Evolutionary conservation across 169 alveolate genomes (phyloP), one percentile per base, ranked within the genome.

Genomic region (Cryptosporidium meleagridis): DNA sequence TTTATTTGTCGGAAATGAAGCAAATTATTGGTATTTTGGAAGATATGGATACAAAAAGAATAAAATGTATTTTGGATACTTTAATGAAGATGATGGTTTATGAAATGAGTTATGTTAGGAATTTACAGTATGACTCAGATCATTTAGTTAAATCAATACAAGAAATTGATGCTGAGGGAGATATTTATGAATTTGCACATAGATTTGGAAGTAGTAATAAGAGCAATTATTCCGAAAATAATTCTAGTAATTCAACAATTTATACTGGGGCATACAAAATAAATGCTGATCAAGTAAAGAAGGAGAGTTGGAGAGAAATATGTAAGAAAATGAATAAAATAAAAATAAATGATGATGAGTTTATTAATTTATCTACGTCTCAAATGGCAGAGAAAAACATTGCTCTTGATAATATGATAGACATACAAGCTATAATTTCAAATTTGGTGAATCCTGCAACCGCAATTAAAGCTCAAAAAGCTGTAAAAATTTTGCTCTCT

Each of bases 391-490:
- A 80, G 39, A 80, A 65, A 44, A 65, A 80, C 62, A 59, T 80
- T 9, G 37, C 68, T 21, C 52, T 73, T 12, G 86, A 73, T 35
- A 73, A 73, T 58, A 73, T 73, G 23, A 8, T 80, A 41, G 89
- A 80, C 31, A n/a, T 80, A 41, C 89, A 80, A 62, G 6, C 89
- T n/a, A 59, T 80, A 8, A 51, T 80, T 48, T 80, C 80, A 14
- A 62, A 31, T 23, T 80, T 80, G 62, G 89, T 80, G 2, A 65
- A 44, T 59, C 89, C 73, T 26, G 72, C 44, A 33, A 65, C 89
- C 16, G 89, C 89, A 62, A 62, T 80, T 29, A 80, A 80, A 44
- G 89, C 89, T 33, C 89, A 80, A 80, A 80, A 80, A 31, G 89
- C 75, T 18, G 89, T 65, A 18, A 80, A 65, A 65, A 31, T 44